Evolutionary conservation across 441 rosid genomes (phyloP), one percentile per base, ranked within the genome.

Genomic region (Populus trichocarpa): DNA sequence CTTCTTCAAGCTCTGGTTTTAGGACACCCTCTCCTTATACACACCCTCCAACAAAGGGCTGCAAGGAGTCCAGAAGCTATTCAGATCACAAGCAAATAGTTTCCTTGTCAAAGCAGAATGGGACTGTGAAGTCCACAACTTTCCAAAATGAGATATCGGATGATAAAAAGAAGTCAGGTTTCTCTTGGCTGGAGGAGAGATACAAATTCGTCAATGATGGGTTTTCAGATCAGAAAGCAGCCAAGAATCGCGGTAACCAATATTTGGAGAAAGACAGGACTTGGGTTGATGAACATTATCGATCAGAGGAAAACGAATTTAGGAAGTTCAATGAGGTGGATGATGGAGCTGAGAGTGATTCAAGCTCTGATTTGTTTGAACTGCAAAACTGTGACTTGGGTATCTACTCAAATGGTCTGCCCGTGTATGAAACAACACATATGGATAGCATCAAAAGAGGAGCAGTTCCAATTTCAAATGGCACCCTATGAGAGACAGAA

Each of bases 361-460:
- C 98, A 46, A 96, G 99, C 83, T 96, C 99, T 73, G 99, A 96
- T 87, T 90, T 96, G 80, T 96, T 96, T 71, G 99, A 96, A 86
- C 77, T 95, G 83, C 91, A 89, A 50, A 95, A 86, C 81, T 92
- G 90, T 78, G 94, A 95, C 81, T 80, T 93, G 79, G 89, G 85
- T 33, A 84, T 82, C 63, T 88, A 86, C 81, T 90, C 97, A 25
- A 89, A 85, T 80, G 97, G 91, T 35, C 82, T 96, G 77, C 99
- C 98, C 28, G 99, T 96, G 57, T 93, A 96, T 74, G 99, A 96
- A 83, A 93, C 97, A 20, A 96, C 99, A 68, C 86, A 85, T 66
- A 87, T 91, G 84, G 92, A 90, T 75, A 89, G 81, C 83, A 90
- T 92, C 88, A 90, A 86, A 88, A 89, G 88, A 75, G 90, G 88